Percentiles rank a stretch among this genome's conserved stretches.
These are phyloP conservation scores for Trichosanthes cucumerina DNA, from an alignment of 306 rosid genomes.

Conservation along the genomic window DNA sequence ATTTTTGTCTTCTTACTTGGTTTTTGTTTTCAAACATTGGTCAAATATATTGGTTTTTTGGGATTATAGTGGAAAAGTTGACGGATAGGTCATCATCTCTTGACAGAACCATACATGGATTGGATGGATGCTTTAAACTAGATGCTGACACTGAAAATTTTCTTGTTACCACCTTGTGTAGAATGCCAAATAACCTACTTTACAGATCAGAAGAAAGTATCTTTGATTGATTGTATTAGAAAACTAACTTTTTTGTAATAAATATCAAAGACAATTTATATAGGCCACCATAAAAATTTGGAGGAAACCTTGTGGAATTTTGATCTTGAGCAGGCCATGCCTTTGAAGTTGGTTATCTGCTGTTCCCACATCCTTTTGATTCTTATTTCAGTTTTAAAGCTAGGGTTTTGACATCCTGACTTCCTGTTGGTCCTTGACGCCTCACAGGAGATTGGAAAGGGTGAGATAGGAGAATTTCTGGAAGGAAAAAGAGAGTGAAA, in stretches of 20 bases:
- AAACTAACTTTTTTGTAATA: neutral
- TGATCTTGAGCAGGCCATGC: neutral
- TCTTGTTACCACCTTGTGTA: neutral
- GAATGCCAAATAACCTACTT: neutral
- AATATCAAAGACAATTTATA: neutral
- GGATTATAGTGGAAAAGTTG: neutral
- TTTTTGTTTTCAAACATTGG: neutral
- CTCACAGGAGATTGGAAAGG: neutral
- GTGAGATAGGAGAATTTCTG: neutral
- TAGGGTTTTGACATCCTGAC: neutral
- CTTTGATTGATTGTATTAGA: neutral
- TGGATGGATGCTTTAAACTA: neutral
- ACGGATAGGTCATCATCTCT: neutral
- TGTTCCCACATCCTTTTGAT: neutral
- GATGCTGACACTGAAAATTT: neutral
- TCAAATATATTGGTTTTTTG: neutral
- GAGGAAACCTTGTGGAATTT: neutral
- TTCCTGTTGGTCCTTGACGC: neutral
- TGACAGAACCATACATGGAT: neutral
- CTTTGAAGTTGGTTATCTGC: neutral
- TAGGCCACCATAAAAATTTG: neutral
- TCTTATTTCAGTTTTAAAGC: neutral
- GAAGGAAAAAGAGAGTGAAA: neutral
- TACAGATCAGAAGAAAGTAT: neutral
- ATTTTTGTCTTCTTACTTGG: neutral